phyloP scores from a whole-genome alignment of 1,284 basidiomycete species.

The Moesziomyces aphidis region DNA sequence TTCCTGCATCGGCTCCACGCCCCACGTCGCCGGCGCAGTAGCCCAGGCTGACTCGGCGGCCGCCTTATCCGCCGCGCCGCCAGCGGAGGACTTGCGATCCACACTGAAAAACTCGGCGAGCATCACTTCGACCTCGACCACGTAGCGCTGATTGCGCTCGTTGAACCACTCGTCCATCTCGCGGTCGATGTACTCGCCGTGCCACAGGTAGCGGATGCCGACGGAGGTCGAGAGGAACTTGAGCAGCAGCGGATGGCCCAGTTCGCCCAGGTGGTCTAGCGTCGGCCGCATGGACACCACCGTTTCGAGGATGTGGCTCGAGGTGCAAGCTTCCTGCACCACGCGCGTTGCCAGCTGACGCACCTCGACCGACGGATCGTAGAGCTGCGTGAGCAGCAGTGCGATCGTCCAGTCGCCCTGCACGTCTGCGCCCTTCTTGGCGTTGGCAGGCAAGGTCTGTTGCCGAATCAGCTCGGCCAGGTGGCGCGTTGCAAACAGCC shows the following conservation, averaged over 20 bases:
- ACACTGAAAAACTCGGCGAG: conserved; percentile 77
- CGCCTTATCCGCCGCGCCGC: conserved; percentile 6
- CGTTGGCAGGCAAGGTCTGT: conserved; percentile 21
- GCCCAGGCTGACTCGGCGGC: conserved; percentile 9
- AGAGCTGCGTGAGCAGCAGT: conserved; percentile 91
- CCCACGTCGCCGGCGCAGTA: background rate
- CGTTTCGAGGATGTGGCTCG: conserved; percentile 82
- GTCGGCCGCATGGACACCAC: conserved; percentile 95
- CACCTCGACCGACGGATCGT: conserved; percentile 89
- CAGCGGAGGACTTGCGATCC: conserved; percentile 69
- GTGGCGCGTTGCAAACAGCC: conserved; percentile 87
- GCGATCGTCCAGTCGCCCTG: conserved; percentile 60
- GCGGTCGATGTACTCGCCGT: conserved; percentile 89
- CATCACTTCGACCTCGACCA: conserved; percentile 86
- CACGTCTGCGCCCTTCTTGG: conserved; percentile 23
- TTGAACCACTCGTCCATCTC: conserved; percentile 97
- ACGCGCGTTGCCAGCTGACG: conserved; percentile 88
- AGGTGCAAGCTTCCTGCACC: conserved; percentile 88
- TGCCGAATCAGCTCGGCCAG: conserved; percentile 73
- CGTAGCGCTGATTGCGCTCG: conserved; percentile 82
- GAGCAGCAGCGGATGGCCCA: conserved; percentile 83
- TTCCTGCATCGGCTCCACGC: conserved; percentile 69
- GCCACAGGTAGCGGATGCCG: conserved; percentile 90
- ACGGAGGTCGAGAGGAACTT: conserved; percentile 95
- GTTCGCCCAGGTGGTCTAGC: conserved; percentile 91